These are phyloP conservation scores for Ampelocalamus luodianensis DNA, from an alignment of 176 grass and related monocot genomes.

Conservation along the genomic window DNA sequence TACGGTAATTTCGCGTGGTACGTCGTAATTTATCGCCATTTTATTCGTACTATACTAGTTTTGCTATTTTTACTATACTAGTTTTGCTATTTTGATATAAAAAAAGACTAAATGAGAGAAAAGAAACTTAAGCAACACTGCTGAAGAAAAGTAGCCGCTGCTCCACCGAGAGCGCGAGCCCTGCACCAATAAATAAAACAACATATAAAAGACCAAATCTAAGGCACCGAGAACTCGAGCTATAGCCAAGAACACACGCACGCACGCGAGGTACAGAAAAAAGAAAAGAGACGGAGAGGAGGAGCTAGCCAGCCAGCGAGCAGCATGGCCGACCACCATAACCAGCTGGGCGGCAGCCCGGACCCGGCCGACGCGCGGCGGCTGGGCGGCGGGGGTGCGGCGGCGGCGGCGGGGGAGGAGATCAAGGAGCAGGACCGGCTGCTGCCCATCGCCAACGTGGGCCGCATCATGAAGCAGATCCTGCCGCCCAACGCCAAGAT, in stretches of 20 bases:
- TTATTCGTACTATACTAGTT: no score
- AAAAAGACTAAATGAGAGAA: no score
- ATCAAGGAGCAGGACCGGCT: slow-evolving; percentile 90
- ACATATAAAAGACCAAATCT: slow-evolving; percentile 29
- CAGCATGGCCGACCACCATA: slow-evolving; percentile 52
- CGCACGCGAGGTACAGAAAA: not conserved
- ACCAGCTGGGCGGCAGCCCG: slow-evolving; percentile 22
- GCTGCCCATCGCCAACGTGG: slow-evolving; percentile 83
- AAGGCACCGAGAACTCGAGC: not conserved
- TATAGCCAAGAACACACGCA: not conserved
- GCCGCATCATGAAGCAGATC: slow-evolving; percentile 85
- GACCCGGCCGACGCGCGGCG: not conserved
- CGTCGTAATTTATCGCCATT: no score
- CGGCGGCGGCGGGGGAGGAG: slow-evolving; percentile 25
- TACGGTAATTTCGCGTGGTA: no score
- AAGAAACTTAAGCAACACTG: not conserved
- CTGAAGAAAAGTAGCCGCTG: not conserved
- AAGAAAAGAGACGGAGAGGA: not conserved
- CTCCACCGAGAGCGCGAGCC: not conserved
- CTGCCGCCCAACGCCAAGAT: slow-evolving; percentile 90
- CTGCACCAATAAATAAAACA: not conserved
- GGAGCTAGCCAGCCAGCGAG: not conserved
- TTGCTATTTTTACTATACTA: no score
- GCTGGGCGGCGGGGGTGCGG: not conserved
- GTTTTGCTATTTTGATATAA: no score